These are phyloP conservation scores for Fusarium veterinarium DNA, from an alignment of 2,329 filamentous ascomycete genomes.

Conservation along the genomic window DNA sequence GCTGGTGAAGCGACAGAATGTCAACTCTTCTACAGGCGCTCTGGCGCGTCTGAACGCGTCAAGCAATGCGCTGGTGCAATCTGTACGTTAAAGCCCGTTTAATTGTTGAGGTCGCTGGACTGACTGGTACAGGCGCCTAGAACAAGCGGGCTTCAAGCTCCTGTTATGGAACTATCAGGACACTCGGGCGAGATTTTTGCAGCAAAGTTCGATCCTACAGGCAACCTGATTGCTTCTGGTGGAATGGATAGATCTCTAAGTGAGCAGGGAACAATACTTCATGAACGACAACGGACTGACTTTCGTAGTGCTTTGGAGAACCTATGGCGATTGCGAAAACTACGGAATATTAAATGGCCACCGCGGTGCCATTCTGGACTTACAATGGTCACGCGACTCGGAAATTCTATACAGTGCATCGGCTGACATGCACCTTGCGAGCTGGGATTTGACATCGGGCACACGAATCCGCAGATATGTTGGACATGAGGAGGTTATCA, in stretches of 20 bases:
- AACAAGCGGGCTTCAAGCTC: slow-evolving; percentile 86
- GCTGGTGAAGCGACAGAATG: slow-evolving; percentile 89
- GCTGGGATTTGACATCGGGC: slow-evolving; percentile 95
- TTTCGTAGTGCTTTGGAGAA: slow-evolving; percentile 85
- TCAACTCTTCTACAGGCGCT: slow-evolving; percentile 60
- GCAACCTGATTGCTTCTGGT: slow-evolving; percentile 89
- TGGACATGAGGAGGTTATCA: slow-evolving; percentile 96
- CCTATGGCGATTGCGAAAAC: slow-evolving; percentile 93
- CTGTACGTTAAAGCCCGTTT: slow-evolving; percentile 52
- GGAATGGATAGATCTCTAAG: slow-evolving; percentile 94
- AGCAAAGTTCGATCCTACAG: slow-evolving; percentile 88
- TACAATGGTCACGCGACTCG: slow-evolving; percentile 97
- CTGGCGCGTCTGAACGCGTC: slow-evolving; percentile 64
- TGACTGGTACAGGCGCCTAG: slow-evolving; percentile 71
- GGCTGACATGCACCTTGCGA: slow-evolving; percentile 91
- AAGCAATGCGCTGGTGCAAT: slow-evolving; percentile 61
- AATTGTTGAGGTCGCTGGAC: background rate
- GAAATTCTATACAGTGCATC: slow-evolving; percentile 91
- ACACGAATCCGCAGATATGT: slow-evolving; percentile 89
- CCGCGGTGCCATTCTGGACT: slow-evolving; percentile 88
- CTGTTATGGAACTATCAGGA: slow-evolving; percentile 92
- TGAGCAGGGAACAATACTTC: slow-evolving; percentile 56
- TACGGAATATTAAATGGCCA: slow-evolving; percentile 91
- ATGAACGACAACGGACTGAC: slow-evolving; percentile 21
- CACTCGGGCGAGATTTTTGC: slow-evolving; percentile 89